phyloP scores from a whole-genome alignment of 345 rosid species.

The Pseudoturritis turrita region DNA sequence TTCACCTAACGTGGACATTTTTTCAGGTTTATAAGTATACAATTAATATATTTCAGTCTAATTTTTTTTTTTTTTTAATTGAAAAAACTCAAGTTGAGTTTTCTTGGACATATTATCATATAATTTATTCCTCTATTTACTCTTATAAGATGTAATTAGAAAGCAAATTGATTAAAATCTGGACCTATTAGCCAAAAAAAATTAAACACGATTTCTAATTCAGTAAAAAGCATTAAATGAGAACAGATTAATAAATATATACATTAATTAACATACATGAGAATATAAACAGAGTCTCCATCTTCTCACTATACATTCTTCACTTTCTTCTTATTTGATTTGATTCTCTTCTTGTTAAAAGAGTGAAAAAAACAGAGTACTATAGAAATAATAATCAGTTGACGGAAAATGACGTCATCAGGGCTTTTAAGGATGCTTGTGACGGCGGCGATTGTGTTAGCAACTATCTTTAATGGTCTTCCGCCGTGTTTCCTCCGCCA shows the following conservation, averaged over 20 bases:
- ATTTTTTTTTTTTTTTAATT: no score
- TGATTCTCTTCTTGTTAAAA: neutral
- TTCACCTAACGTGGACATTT: no score
- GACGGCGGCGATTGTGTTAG: neutral
- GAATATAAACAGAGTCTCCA: neutral
- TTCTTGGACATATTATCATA: no score
- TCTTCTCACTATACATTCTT: neutral
- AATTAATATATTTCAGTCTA: no score
- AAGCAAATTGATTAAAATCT: neutral
- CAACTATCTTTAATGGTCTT: neutral
- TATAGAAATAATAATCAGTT: neutral
- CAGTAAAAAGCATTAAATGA: constrained; percentile 1
- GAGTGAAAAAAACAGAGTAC: neutral
- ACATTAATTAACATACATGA: neutral
- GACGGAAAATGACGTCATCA: constrained; percentile 3
- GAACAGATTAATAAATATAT: neutral
- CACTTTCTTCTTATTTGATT: neutral
- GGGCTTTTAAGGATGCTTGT: neutral
- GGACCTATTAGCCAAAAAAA: neutral
- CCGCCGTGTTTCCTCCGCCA: constrained; percentile 7
- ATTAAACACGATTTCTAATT: neutral
- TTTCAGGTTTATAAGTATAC: no score
- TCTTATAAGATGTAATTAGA: neutral
- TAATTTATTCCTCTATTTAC: no score
- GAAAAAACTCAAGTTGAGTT: no score